Base-by-base conservation (phyloP, 345 rosid genomes). In the Populus deltoides region DNA sequence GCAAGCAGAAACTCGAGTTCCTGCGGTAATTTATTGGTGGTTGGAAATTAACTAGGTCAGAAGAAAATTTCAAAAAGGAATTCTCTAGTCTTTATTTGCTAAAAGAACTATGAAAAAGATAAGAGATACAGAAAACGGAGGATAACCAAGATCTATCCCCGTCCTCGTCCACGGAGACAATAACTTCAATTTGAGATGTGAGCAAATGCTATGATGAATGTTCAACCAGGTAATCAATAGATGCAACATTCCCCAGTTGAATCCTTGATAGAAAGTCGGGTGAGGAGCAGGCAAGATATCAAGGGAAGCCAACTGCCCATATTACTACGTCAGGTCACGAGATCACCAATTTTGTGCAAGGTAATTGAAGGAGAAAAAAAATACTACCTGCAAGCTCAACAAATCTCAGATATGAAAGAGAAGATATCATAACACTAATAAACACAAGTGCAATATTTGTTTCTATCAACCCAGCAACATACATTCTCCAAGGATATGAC, bases 211-310 rank as follows among this genome's bases (percentile, higher is more conserved):
- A 22, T 25, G 29, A 27, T 11, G 11, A 35, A 69, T 36, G 36
- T 55, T 33, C 57, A 47, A 33, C 74, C 15, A 59, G 53, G 67
- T 41, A 38, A 74, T 57, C 72, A 59, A 74, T 49, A 16, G 78
- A 79, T n/a, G 71, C 10, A 75, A 33, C 72, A 70, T 65, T 80
- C 57, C 65, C 75, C 72, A 33, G 70, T 59, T 69, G 72, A 29
- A 53, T 39, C 41, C 24, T 67, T 45, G 55, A 12, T 9, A 16
- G 15, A n/a, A 6, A 39, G 20, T 20, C 29, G 7, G 45, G 53
- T 25, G 45, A 61, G 29, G 6, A 74, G 25, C 47, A 67, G 15
- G 61, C 29, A 2, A 9, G 70, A 74, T 45, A 35, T 36, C 70
- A 27, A 20, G 47, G 29, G 22, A 6, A 27, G 66, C 49, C 53